Conservation (phyloP, 2,329 filamentous ascomycete species). For the Penicillium sp. region DNA sequence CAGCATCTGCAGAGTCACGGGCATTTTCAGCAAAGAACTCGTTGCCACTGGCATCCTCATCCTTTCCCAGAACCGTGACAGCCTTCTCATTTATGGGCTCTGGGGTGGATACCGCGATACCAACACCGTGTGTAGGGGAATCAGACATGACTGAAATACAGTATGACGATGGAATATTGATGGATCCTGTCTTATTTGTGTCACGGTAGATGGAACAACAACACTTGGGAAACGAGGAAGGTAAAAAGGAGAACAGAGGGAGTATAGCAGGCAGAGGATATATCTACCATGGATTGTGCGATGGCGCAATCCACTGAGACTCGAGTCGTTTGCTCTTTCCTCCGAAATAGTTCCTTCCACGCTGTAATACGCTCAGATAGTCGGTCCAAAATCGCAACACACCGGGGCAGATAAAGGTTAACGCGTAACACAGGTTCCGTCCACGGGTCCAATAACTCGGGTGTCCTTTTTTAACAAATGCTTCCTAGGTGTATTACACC, state of each 20-base stretch:
- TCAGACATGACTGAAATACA: background rate
- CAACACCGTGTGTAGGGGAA: background rate
- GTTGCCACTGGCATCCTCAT: background rate
- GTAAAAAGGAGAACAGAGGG: background rate
- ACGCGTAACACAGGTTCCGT: no score
- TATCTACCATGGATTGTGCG: no score
- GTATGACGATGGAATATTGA: background rate
- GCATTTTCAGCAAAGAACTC: background rate
- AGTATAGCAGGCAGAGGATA: no score
- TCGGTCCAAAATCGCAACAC: no score
- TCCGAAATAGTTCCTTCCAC: no score
- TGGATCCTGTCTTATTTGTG: background rate
- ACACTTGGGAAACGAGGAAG: background rate
- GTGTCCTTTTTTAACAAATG: no score
- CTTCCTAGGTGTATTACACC: no score
- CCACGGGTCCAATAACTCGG: no score
- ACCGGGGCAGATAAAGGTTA: no score
- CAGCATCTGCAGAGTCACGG: constrained; percentile 29
- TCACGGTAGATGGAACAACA: background rate
- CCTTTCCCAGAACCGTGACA: background rate
- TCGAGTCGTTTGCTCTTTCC: no score
- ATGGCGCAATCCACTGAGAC: no score
- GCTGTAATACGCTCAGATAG: no score
- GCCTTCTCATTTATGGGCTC: background rate
- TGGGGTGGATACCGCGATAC: background rate